phyloP scores from a whole-genome alignment of 2,329 filamentous ascomycete species.

The Stachybotrys chartarum region DNA sequence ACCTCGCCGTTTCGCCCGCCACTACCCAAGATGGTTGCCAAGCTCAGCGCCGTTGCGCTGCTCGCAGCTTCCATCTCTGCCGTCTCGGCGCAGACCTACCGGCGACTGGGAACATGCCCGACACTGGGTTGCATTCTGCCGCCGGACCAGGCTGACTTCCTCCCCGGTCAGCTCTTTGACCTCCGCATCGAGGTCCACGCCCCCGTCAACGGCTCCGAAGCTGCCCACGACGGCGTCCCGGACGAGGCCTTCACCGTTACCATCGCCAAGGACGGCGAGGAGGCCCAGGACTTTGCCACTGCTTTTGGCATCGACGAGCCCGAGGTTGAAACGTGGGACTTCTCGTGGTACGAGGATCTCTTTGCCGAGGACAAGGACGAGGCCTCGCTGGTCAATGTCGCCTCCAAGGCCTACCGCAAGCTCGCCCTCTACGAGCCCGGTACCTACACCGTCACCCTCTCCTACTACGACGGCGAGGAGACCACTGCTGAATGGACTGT shows the following conservation, averaged over 20 bases:
- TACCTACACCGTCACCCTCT: slow-evolving; percentile 68
- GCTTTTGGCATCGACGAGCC: slow-evolving; percentile 69
- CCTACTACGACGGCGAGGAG: slow-evolving; percentile 64
- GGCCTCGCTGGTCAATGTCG: slow-evolving; percentile 70
- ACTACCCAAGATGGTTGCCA: slow-evolving; percentile 24
- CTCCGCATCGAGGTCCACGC: slow-evolving; percentile 78
- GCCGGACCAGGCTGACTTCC: slow-evolving; percentile 66
- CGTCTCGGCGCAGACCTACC: slow-evolving; percentile 50
- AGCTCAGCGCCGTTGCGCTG: slow-evolving; percentile 25
- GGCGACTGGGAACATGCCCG: slow-evolving; percentile 52
- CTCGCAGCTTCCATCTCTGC: slow-evolving; percentile 26
- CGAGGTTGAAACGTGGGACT: slow-evolving; percentile 71
- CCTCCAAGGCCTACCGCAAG: slow-evolving; percentile 69
- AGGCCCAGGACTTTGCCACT: slow-evolving; percentile 47
- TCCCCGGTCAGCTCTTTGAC: slow-evolving; percentile 78
- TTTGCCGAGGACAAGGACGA: slow-evolving; percentile 66
- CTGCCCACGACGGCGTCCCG: slow-evolving; percentile 59
- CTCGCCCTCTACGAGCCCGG: slow-evolving; percentile 73
- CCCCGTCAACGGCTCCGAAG: slow-evolving; percentile 73
- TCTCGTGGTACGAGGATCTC: slow-evolving; percentile 78
- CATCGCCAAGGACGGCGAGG: slow-evolving; percentile 56
- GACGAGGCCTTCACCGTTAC: slow-evolving; percentile 72
- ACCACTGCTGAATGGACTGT: slow-evolving; percentile 74
- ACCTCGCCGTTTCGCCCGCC: not conserved
- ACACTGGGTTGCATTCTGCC: slow-evolving; percentile 53